phyloP scores from a whole-genome alignment of 2,329 filamentous ascomycete species.

The Epichloe brachyelytri region DNA sequence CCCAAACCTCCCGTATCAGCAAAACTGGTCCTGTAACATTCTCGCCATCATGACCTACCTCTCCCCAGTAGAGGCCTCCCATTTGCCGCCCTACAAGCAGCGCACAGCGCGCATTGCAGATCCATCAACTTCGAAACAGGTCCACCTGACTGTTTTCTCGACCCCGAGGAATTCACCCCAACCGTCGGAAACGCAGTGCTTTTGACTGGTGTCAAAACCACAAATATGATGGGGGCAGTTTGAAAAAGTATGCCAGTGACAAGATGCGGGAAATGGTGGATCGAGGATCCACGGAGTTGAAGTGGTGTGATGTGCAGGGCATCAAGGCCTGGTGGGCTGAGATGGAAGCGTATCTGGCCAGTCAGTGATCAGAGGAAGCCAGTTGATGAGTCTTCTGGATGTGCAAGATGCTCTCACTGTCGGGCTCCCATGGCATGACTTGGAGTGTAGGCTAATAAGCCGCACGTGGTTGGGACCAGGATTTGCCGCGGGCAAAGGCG shows the following conservation, averaged over 20 bases:
- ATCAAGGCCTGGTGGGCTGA: slow-evolving; percentile 33
- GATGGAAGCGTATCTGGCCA: slow-evolving; percentile 10
- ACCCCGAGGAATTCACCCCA: slow-evolving; percentile 35
- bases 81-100: slow-evolving; percentile 36
- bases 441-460: too few species aligned
- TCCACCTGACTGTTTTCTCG: slow-evolving; percentile 42
- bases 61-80: slow-evolving; percentile 33
- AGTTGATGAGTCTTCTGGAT: not conserved
- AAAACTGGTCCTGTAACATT: slow-evolving; percentile 45
- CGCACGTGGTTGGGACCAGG: too few species aligned
- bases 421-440: too few species aligned
- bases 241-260: slow-evolving; percentile 33
- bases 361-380: slow-evolving; percentile 4
- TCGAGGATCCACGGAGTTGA: slow-evolving; percentile 32
- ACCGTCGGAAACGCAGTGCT: slow-evolving; percentile 35
- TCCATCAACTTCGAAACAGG: slow-evolving; percentile 37
- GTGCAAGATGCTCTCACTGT: too few species aligned
- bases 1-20: slow-evolving; percentile 39
- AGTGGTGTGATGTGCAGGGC: slow-evolving; percentile 36
- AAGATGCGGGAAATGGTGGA: slow-evolving; percentile 34
- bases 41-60: slow-evolving; percentile 37
- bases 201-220: slow-evolving; percentile 45
- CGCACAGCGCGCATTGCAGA: slow-evolving; percentile 38
- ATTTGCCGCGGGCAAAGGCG: too few species aligned
- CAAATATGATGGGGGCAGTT: slow-evolving; percentile 33